Base-by-base conservation (phyloP, 2,329 filamentous ascomycete genomes). In the Curvularia lunata region DNA sequence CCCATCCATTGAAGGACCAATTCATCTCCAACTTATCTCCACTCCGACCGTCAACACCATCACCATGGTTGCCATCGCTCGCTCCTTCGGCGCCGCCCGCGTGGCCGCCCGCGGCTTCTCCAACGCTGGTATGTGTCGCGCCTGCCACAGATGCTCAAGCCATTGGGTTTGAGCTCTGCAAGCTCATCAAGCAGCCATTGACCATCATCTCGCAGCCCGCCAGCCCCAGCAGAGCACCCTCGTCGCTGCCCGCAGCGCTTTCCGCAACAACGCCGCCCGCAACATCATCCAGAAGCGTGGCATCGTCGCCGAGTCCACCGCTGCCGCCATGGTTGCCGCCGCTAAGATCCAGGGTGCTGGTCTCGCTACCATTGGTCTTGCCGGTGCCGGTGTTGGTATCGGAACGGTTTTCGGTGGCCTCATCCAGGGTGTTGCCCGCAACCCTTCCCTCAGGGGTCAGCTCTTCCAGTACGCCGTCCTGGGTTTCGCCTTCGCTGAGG, bases 381-480 rank as follows among this genome's bases (percentile, higher is more conserved):
- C 90, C 79, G 90, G 90, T 89, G 90, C 91, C 79, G 90, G 91
- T 92, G 91, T 95, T 82, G 91, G 91, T 91, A 96, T 95, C 83
- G 91, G 91, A 86, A 88, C 94, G 79, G 91, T 96, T 79, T 96
- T 96, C 88, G 91, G 90, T 79, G 88, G 91, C 77, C 91, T 96
- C 80, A 86, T 96, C 79, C 88, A 91, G 83, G 88, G 88, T 84
- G 91, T 95, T 81, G 91, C 91, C 85, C 91, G 91, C 85, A 96
- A 96, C 91, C 91, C 91, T 78, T 90, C 90, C 79, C 91, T 96
- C 84, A 90, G 91, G 85, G 91, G 91, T 81, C 92, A 96, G 88
- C 91, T 96, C 78, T 96, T 95, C 90, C 91, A 90, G 73, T 94
- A 95, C 84, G 91, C 91, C 87, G 94, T 95, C 90, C 85, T 95